phyloP scores from a whole-genome alignment of 2,329 filamentous ascomycete species.

The Talaromyces sp. region DNA sequence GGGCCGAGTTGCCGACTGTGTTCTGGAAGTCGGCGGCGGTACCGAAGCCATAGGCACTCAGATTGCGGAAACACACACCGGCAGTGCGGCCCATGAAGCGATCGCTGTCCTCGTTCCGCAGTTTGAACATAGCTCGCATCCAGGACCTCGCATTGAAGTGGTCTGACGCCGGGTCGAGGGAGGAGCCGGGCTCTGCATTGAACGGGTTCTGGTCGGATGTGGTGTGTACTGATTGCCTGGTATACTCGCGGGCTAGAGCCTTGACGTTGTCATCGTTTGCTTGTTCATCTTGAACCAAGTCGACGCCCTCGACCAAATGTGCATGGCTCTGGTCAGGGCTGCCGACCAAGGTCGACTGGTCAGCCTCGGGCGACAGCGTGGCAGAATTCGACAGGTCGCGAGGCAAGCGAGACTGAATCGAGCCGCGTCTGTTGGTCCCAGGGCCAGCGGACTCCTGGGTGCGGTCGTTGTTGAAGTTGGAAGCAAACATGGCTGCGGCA shows the following conservation, averaged over 20 bases:
- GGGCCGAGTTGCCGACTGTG: slow-evolving; percentile 34
- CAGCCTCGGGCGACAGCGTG: background rate
- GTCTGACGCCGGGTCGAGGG: slow-evolving; percentile 36
- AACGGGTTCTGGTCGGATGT: slow-evolving; percentile 28
- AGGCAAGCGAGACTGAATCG: background rate
- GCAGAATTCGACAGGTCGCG: background rate
- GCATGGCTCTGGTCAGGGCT: background rate
- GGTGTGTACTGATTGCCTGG: slow-evolving; percentile 7
- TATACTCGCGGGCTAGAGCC: slow-evolving; percentile 5
- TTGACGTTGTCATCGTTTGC: background rate
- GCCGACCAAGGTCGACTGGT: background rate
- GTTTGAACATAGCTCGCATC: slow-evolving; percentile 36
- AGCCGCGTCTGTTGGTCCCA: background rate
- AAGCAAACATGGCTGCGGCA: background rate
- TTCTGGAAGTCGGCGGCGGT: slow-evolving; percentile 40
- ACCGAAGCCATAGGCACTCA: slow-evolving; percentile 40
- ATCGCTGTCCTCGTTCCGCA: slow-evolving; percentile 25
- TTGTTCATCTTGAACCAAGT: background rate
- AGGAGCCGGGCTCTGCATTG: slow-evolving; percentile 25
- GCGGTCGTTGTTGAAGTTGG: background rate
- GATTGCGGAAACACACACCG: slow-evolving; percentile 39
- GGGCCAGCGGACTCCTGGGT: background rate
- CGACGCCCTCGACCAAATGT: background rate
- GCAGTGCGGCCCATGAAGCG: slow-evolving; percentile 27
- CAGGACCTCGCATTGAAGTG: slow-evolving; percentile 40